Base-by-base conservation (phyloP, 2,329 filamentous ascomycete genomes). In the Mycosphaerella sp. region DNA sequence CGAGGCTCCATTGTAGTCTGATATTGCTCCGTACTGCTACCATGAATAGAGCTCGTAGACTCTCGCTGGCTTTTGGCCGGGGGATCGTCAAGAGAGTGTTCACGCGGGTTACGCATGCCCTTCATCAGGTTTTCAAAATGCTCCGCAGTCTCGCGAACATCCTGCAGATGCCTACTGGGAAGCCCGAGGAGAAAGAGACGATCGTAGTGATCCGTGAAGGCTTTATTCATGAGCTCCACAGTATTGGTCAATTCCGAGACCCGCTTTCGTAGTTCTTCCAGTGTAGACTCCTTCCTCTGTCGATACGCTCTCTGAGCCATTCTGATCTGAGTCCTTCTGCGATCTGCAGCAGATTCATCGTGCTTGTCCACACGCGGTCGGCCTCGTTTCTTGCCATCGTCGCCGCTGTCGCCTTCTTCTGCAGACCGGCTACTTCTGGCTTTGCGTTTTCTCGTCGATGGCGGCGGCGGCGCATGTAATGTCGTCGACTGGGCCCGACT, bases 231-330 rank as follows among this genome's bases (percentile, higher is more conserved):
- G 62, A 86, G 80, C 53, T 86, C 80, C 56, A 91, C 85, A 21
- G 80, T 81, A 11, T 78, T 76, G 55, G 85, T 80, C n/a, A 95
- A 78, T 23, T 81, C 78, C 51, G 83, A 75, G 26, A 92, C 87
- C 57, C 84, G 79, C 51, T 81, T 78, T 66, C 89, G 85, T 9
- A 95, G 76, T 1, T 81, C 82, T 29, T 82, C 79, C 53, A 95
- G 92, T 4, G 87, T 86, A 21, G 80, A 85, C 66, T 95, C 90
- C 71, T 95, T 95, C 48, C 90, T 84, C 64, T 86, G 82, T 12
- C 90, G 82, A 66, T 95, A 95, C 0, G 89, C 89, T 60, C 89
- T 78, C 69, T 95, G 90, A 1, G 90, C 90, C 51, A 92, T 79
- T 23, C 90, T 84, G 59, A 95, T 93, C 68, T 95, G 90, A 4